phyloP scores from a whole-genome alignment of 495 filamentous ascomycete genomes.

The Hypomontagnella monticulosa region DNA sequence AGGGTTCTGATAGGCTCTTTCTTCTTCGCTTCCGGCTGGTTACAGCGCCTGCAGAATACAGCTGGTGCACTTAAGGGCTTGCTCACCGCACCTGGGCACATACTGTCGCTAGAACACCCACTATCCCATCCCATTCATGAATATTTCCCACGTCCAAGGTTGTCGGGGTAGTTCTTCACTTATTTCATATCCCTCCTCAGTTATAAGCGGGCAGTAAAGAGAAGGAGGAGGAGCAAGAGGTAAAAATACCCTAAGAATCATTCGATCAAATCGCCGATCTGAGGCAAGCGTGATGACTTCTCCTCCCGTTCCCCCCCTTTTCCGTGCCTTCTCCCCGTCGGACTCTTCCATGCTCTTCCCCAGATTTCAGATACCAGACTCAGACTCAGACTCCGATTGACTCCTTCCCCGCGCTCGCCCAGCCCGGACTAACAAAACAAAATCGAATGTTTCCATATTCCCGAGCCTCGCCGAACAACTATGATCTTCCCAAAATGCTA shows the following conservation, averaged over 20 bases:
- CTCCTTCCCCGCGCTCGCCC: conserved; percentile 20
- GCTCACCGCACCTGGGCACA: too few species aligned
- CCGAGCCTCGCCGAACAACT: conserved; percentile 24
- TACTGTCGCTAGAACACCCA: too few species aligned
- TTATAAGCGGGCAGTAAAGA: too few species aligned
- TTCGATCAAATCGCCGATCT: conserved; percentile 34
- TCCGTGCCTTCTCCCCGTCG: not conserved
- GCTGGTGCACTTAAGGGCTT: too few species aligned
- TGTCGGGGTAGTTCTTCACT: too few species aligned
- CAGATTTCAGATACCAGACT: conserved; percentile 21
- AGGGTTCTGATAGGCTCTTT: conserved; percentile 30
- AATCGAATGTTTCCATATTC: conserved; percentile 35
- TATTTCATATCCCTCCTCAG: too few species aligned
- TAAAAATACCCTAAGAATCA: conserved; percentile 2
- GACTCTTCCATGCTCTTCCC: conserved; percentile 21
- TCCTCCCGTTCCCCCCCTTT: not conserved
- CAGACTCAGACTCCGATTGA: too few species aligned
- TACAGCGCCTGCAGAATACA: too few species aligned
- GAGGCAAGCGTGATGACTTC: not conserved
- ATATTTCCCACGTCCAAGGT: too few species aligned
- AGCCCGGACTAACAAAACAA: conserved; percentile 8
- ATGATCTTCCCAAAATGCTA: not conserved
- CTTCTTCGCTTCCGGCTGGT: conserved; percentile 19
- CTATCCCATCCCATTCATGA: too few species aligned
- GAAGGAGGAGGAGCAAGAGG: not conserved